Evolutionary conservation across 2,329 filamentous ascomycete genomes (phyloP).

Genomic region (Talaromyces verruculosus): DNA sequence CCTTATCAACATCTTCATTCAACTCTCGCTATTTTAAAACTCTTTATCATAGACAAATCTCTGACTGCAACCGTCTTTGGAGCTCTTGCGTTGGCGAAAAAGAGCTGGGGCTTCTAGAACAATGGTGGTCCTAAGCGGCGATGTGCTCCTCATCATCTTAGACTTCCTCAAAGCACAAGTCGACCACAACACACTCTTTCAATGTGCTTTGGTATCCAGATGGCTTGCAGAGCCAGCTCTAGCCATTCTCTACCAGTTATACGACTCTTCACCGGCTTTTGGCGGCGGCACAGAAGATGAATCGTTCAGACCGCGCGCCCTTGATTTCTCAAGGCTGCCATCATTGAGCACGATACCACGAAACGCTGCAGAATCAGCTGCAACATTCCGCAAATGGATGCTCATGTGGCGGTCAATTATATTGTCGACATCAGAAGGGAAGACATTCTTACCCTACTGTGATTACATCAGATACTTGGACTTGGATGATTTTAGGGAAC

Average conservation of each 20-base stretch:
- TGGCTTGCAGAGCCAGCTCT: conserved; percentile 28
- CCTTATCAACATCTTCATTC: not conserved
- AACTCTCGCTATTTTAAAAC: not conserved
- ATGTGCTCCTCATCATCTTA: conserved; percentile 32
- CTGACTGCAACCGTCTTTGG: not conserved
- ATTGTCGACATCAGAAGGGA: conserved; percentile 58
- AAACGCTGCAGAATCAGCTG: not conserved
- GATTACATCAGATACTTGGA: conserved; percentile 65
- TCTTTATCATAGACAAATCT: not conserved
- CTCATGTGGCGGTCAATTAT: conserved; percentile 68
- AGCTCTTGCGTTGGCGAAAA: not conserved
- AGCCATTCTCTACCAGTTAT: conserved; percentile 36
- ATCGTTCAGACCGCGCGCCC: conserved; percentile 36
- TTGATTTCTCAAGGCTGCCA: conserved; percentile 2
- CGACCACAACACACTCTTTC: conserved; percentile 30
- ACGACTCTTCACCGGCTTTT: conserved; percentile 49
- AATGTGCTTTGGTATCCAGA: conserved; percentile 31
- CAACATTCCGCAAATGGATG: conserved; percentile 55
- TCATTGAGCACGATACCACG: not conserved
- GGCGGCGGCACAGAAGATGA: conserved; percentile 47
- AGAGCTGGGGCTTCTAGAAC: not conserved
- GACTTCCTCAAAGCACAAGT: conserved; percentile 28
- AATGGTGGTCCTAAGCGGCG: conserved; percentile 25
- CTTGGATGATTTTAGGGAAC: conserved; percentile 59
- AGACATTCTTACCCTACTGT: conserved; percentile 67